Base-by-base conservation (phyloP, 2,329 filamentous ascomycete species). In the Thelonectria discophora region DNA sequence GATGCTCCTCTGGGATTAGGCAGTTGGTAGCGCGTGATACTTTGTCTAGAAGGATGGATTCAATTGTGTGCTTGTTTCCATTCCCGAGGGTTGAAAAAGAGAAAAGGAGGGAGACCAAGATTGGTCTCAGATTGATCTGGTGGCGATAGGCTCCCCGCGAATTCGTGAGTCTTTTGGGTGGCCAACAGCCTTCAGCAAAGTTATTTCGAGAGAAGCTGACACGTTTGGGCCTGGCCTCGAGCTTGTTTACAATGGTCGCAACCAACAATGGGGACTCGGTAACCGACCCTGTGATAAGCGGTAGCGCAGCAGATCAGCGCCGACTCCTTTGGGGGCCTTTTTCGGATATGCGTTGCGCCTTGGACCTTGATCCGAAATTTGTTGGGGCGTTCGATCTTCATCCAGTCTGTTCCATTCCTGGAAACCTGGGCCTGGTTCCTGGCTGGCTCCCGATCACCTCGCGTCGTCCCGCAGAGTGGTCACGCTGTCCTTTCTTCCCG, bases 1-100 rank as follows among this genome's bases (percentile, higher is more conserved):
- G 58, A 48, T 52, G 34, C 52, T 34, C 21, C 20, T 32, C 32
- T 51, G 48, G 55, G 43, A 51, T 52, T 46, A 30, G 50, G 30
- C 48, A 24, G 20, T 32, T 43, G 40, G 40, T 7, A 30, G n/a
- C 40, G n/a, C 9, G 10, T 15, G 40, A 18, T 5, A 30, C 27
- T 30, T 8, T 30, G 40, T 37, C 12, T 5, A 6, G 13, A 30
- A 24, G 21, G 21, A 47, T 27, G 20, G 45, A 9, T 11, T 24
- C 42, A 45, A 45, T 21, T 37, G 34, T 24, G 21, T 24, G 21
- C 21, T 24, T 24, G 21, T 24, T 24, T 24, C 21, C 21, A 6
- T 24, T 24, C 21, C 21, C 21, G 21, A 47, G 15, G n/a, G 40
- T 43, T 47, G 45, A 13, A 27, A n/a, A 15, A 24, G 21, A 5